phyloP scores from a whole-genome alignment of 495 filamentous ascomycete species.

The Ascodesmis nigricans region DNA sequence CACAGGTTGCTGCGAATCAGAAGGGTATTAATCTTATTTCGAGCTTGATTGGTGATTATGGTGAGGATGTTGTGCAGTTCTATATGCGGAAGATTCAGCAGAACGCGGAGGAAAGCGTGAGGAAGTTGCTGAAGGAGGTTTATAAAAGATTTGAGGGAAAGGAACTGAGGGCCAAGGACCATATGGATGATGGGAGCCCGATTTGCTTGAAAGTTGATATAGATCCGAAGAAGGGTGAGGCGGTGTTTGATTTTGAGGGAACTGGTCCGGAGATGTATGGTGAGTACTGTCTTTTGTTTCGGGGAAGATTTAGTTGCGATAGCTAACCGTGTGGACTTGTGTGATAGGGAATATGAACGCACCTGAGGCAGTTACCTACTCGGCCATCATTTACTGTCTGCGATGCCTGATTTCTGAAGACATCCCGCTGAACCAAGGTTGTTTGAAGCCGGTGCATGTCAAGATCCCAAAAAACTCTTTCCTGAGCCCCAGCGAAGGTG shows the following conservation, averaged over 20 bases:
- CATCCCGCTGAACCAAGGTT: constrained; percentile 93
- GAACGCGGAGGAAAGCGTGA: constrained; percentile 72
- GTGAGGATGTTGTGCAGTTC: constrained; percentile 73
- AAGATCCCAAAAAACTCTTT: constrained; percentile 64
- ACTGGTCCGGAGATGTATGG: constrained; percentile 87
- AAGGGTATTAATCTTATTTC: constrained; percentile 86
- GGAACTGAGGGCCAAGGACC: constrained; percentile 54
- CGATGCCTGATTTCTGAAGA: constrained; percentile 81
- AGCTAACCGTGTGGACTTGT: too few species aligned
- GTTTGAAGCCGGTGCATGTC: constrained; percentile 68
- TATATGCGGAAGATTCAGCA: constrained; percentile 91
- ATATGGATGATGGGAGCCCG: constrained; percentile 85
- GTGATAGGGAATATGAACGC: constrained; percentile 61
- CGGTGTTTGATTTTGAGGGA: constrained; percentile 73
- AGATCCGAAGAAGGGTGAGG: constrained; percentile 59
- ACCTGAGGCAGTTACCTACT: constrained; percentile 80
- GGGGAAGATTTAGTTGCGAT: too few species aligned
- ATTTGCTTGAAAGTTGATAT: constrained; percentile 72
- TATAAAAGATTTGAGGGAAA: constrained; percentile 53
- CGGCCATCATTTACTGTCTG: constrained; percentile 89
- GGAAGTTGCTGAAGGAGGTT: constrained; percentile 62
- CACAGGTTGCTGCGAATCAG: constrained; percentile 87
- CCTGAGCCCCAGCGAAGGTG: constrained; percentile 63
- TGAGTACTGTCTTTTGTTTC: constrained; percentile 13
- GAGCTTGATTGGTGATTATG: constrained; percentile 67